Base-by-base conservation (phyloP, 805 yeast species). In the Candida xyloterini region DNA sequence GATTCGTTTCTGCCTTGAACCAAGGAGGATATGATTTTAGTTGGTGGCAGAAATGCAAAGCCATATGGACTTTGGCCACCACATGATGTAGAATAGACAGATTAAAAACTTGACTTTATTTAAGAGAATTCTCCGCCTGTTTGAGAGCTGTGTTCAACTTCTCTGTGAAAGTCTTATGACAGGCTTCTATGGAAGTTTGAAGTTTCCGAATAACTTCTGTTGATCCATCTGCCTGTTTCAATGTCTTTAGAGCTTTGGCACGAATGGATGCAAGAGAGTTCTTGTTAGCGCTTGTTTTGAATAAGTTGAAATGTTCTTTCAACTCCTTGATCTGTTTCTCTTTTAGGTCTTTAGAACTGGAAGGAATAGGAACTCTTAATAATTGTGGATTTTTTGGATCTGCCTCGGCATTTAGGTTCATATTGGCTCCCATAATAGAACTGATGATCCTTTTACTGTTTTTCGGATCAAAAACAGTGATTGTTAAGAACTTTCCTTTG, bases 381-480 rank as follows among this genome's bases (percentile, higher is more conserved):
- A 81, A 71, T 61, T 84, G 95, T 24, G 81, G 79, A 57, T 84
- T 84, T 38, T 76, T 67, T 1, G 85, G 77, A 43, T 87, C 90
- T 15, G 69, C 70, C 56, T 84, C 90, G 1, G 98, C 95, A 44
- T 81, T 87, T 70, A 91, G 62, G 53, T 85, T 84, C 57, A 86
- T 64, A 8, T 76, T 75, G 0, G 90, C 70, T 1, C 76, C 82
- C 44, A 87, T 60, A 14, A 91, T 79, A 0, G 90, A 72, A 37
- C 88, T 79, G 21, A 84, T 73, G 21, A 91, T 75, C 44, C 75
- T 71, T 51, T 86, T 83, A 27, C 78, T 72, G 49, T 85, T 74
- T 36, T 71, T 72, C 6, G 95, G 95, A 55, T 91, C 96, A 60
- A 83, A 91, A 2, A 89, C 90, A 0, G 96, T 88, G n/a, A 91